These are phyloP conservation scores for Sclerotinia borealis DNA, from an alignment of 2,329 filamentous ascomycete species.

Conservation along the genomic window DNA sequence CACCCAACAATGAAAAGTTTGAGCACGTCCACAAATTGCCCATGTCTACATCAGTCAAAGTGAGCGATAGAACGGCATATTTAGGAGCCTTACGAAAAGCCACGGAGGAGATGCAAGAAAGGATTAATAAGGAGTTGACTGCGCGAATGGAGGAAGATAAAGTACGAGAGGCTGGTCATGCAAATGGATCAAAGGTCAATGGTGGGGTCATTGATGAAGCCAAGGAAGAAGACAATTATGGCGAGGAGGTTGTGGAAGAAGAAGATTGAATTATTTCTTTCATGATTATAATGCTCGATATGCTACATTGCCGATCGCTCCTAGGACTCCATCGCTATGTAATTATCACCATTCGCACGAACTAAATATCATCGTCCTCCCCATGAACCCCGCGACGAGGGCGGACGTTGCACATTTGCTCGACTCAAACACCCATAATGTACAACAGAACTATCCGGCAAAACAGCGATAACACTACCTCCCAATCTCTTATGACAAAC, in stretches of 20 bases:
- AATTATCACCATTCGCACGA: conserved; percentile 11
- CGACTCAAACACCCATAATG: conserved; percentile 71
- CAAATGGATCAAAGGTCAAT: conserved; percentile 31
- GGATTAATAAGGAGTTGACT: conserved; percentile 67
- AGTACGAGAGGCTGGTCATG: conserved; percentile 37
- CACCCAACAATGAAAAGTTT: conserved; percentile 45
- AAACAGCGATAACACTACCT: conserved; percentile 82
- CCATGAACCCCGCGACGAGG: conserved; percentile 23
- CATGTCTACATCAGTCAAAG: conserved; percentile 33
- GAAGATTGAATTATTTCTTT: conserved; percentile 40
- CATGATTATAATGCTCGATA: conserved; percentile 9
- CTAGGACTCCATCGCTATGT: conserved; percentile 28
- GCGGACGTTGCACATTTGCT: conserved; percentile 38
- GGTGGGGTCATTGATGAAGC: conserved; percentile 42
- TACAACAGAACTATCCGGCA: conserved; percentile 76
- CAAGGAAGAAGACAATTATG: conserved; percentile 72
- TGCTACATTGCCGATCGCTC: conserved; percentile 12
- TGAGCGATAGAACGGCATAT: conserved; percentile 51
- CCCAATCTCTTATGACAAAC: conserved; percentile 92
- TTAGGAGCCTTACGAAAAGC: conserved; percentile 53
- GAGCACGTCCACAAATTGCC: conserved; percentile 35
- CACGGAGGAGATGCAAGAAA: conserved; percentile 53
- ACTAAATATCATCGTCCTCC: conserved; percentile 18
- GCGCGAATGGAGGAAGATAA: conserved; percentile 70
- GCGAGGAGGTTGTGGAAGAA: conserved; percentile 70